Percentiles rank a stretch among this genome's conserved stretches.
Conservation (phyloP, 1,284 basidiomycete genomes). For the Cryptococcus neoformans region DNA sequence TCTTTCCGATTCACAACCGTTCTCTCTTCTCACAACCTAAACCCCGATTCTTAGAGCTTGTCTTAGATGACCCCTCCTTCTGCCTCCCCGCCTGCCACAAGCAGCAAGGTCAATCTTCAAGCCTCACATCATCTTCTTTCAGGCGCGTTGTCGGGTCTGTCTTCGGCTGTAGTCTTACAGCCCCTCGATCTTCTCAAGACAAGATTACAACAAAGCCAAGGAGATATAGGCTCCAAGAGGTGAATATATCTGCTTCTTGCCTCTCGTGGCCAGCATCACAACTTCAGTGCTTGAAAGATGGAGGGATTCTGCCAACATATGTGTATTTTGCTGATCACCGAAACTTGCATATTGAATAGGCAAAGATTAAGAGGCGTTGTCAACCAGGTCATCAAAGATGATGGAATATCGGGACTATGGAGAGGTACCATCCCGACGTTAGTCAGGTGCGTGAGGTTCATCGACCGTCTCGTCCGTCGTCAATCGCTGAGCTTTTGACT, state of each 20-base stretch:
- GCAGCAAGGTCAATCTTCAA: conserved; percentile 12
- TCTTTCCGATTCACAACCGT: no score
- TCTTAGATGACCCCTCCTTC: no score
- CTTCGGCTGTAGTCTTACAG: conserved; percentile 46
- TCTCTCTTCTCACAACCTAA: no score
- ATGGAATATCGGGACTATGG: conserved; percentile 57
- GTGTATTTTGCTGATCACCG: no score
- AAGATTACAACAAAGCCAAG: conserved; percentile 65
- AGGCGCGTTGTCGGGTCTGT: conserved; percentile 47
- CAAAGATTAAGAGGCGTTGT: conserved; percentile 27
- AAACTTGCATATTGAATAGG: conserved; percentile 9
- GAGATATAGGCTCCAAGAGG: conserved; percentile 9
- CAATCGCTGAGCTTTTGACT: neutral
- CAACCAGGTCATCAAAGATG: conserved; percentile 45
- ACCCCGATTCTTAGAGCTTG: no score
- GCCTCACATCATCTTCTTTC: conserved; percentile 47
- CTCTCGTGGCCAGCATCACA: no score
- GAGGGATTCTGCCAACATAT: no score
- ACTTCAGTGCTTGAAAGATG: no score
- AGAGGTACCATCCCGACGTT: conserved; percentile 80
- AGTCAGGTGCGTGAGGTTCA: conserved; percentile 55
- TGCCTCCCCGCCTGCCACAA: no score
- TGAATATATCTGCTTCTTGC: neutral
- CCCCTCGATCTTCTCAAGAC: conserved; percentile 80
- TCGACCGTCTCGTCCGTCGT: no score